A percentile compares a stretch with the other conserved stretches of the same genome.
These are phyloP conservation scores for Cicer judaicum DNA, from an alignment of 306 rosid genomes.

Conservation along the genomic window DNA sequence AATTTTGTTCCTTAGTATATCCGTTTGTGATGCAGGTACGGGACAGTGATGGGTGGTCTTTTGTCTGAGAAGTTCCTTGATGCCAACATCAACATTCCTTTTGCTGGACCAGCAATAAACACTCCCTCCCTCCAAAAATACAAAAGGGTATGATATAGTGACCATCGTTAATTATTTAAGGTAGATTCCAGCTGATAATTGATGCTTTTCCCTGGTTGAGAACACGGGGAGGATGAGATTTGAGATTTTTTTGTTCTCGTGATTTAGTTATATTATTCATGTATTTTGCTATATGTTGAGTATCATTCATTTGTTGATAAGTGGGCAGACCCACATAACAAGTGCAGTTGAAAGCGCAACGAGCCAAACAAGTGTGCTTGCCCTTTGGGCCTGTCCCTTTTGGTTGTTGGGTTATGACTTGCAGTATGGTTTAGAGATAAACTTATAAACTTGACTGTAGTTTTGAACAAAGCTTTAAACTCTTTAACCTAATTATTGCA, in stretches of 20 bases:
- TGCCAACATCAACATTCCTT: slow-evolving; percentile 82
- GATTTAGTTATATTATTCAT: slow-evolving; percentile 19
- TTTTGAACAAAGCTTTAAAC: too few species aligned
- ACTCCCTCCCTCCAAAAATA: slow-evolving; percentile 96
- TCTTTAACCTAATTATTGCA: too few species aligned
- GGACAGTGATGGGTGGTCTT: slow-evolving; percentile 95
- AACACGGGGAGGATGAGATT: slow-evolving; percentile 6
- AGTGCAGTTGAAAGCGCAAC: too few species aligned
- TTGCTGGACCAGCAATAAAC: slow-evolving; percentile 85
- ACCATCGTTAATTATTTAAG: background rate
- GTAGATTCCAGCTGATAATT: slow-evolving; percentile 22
- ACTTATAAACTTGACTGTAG: too few species aligned
- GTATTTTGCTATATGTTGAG: slow-evolving; percentile 4
- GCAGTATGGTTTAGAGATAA: too few species aligned
- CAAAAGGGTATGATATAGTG: slow-evolving; percentile 70
- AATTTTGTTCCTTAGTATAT: slow-evolving; percentile 7
- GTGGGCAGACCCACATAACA: too few species aligned
- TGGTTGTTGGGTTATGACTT: too few species aligned
- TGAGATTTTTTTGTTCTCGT: slow-evolving; percentile 18
- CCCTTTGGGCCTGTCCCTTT: too few species aligned
- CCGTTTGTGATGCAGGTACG: slow-evolving; percentile 72
- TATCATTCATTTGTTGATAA: too few species aligned
- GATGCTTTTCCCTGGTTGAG: slow-evolving; percentile 32
- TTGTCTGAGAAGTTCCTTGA: slow-evolving; percentile 91
- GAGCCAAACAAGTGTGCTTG: too few species aligned